A percentile compares a stretch with the other conserved stretches of the same genome.
Evolutionary conservation across 2,329 filamentous ascomycete genomes (phyloP).

Genomic region (Trichophyton equinum): DNA sequence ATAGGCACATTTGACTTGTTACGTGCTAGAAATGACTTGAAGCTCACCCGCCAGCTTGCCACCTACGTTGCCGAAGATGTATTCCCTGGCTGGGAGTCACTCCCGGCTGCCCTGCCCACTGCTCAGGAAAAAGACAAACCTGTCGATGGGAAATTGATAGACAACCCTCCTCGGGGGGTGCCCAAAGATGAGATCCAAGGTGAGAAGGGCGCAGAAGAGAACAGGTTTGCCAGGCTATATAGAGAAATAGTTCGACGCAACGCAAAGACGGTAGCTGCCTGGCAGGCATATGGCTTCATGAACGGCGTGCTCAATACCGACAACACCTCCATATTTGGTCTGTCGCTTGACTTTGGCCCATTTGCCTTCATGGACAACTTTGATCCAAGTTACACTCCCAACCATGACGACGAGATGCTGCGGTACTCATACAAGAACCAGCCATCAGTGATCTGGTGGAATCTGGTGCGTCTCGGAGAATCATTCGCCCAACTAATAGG

Average conservation of each 20-base stretch:
- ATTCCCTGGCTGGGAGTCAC: constrained; percentile 72
- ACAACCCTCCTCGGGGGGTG: constrained; percentile 42
- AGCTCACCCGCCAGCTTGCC: constrained; percentile 58
- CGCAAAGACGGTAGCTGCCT: constrained; percentile 74
- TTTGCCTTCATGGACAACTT: constrained; percentile 98
- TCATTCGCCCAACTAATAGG: constrained; percentile 79
- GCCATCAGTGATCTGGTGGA: constrained; percentile 97
- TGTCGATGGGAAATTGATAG: constrained; percentile 20
- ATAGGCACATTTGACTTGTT: constrained; percentile 96
- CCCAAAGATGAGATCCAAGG: constrained; percentile 52
- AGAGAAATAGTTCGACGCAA: constrained; percentile 78
- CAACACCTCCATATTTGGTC: constrained; percentile 80
- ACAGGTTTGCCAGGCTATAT: constrained; percentile 76
- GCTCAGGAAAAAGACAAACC: constrained; percentile 31
- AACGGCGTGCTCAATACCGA: constrained; percentile 97
- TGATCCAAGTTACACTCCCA: constrained; percentile 86
- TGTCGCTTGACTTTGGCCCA: constrained; percentile 88
- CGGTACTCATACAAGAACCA: constrained; percentile 91
- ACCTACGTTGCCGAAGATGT: constrained; percentile 82
- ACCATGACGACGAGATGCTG: constrained; percentile 81
- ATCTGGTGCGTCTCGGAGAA: constrained; percentile 82
- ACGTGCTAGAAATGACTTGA: constrained; percentile 65
- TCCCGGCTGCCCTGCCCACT: constrained; percentile 47
- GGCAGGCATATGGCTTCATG: constrained; percentile 99
- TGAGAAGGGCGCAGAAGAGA: constrained; percentile 56